Base-by-base conservation (phyloP, 2,329 filamentous ascomycete species). In the Sclerotinia subarctica region DNA sequence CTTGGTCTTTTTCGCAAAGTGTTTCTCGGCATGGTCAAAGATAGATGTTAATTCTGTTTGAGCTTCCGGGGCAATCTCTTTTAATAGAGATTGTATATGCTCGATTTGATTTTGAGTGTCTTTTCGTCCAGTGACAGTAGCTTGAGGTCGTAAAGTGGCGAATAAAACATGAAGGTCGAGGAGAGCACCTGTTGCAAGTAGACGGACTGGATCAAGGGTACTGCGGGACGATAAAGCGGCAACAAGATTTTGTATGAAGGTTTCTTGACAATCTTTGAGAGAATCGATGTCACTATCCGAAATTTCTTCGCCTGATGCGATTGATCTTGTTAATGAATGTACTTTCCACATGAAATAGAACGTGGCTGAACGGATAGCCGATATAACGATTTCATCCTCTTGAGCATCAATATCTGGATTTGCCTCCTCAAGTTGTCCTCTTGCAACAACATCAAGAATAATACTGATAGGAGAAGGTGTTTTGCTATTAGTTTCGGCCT, bases 321-420 rank as follows among this genome's bases (percentile, higher is more conserved):
- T 78, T 21, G 84, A 78, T 66, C 83, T 81, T 70, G 83, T 82
- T 69, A 92, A 75, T 64, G 84, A 82, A 65, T 87, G 86, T 29
- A 90, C 85, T 77, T 95, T 94, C 95, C 95, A 99, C 88, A 96
- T 92, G 77, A 97, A 96, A 80, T 97, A 98, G 79, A 96, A 93
- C 58, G 93, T 84, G 63, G 90, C 84, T 2, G 89, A 85, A 72
- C 91, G 90, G 74, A 96, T 90, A 42, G 93, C 90, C 73, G 89
- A 90, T 2, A 87, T 83, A 8, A 93, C 88, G 54, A 95, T 83
- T 71, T 92, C 88, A 72, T 95, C 91, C 78, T 98, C 94, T 17
- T 92, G 82, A 54, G 88, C 88, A 71, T 93, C 90, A 35, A 89
- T 84, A 19, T 90, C 89, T 54, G 89, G 86, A 66, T 93, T 87